phyloP scores from a whole-genome alignment of 352 stramenopile species.

The Globisporangium lucens region DNA sequence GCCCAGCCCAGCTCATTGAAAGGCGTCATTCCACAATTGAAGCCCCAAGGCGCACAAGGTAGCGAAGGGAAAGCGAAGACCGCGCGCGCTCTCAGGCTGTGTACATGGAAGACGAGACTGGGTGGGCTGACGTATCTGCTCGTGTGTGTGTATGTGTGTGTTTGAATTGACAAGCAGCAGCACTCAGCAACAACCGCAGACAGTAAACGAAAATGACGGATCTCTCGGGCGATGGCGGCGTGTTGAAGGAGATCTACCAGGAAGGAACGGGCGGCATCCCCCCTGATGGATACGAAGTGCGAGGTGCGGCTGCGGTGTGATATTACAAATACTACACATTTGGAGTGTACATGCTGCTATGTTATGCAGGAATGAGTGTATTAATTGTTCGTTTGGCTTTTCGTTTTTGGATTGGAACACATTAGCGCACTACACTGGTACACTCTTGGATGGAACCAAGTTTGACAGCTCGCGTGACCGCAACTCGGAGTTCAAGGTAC shows the following conservation, averaged over 20 bases:
- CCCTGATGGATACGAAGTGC: slow-evolving; percentile 76
- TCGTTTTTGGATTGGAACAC: background rate
- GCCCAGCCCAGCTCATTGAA: background rate
- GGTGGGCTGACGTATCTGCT: background rate
- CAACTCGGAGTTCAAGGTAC: slow-evolving; percentile 78
- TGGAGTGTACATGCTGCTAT: background rate
- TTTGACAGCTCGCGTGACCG: slow-evolving; percentile 94
- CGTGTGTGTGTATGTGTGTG: background rate
- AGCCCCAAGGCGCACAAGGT: background rate
- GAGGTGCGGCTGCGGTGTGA: slow-evolving; percentile 25
- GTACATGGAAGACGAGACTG: background rate
- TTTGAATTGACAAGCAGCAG: background rate
- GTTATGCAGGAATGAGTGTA: background rate
- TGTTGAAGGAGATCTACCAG: slow-evolving; percentile 91
- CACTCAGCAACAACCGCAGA: background rate
- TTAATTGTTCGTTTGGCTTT: background rate
- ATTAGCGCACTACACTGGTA: slow-evolving; percentile 95
- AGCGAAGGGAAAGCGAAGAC: background rate
- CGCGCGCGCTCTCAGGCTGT: background rate
- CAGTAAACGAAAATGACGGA: slow-evolving; percentile 44
- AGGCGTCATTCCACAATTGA: slow-evolving; percentile 13
- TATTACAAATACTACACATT: background rate
- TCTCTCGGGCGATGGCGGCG: slow-evolving; percentile 85
- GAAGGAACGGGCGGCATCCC: slow-evolving; percentile 85
- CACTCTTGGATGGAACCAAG: slow-evolving; percentile 91